Conservation (phyloP, 306 rosid genomes). For the Gillenia trifoliata region DNA sequence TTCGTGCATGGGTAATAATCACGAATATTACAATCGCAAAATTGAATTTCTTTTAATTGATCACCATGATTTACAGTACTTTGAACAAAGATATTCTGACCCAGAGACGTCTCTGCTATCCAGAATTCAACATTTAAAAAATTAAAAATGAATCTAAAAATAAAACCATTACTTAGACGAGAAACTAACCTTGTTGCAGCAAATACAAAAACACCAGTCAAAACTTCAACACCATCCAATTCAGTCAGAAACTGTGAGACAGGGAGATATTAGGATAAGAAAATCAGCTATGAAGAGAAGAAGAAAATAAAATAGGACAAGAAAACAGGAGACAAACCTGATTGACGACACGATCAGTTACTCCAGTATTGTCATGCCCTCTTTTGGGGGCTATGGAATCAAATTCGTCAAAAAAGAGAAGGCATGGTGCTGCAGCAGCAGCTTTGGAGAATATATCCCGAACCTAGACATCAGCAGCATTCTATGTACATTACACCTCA, state of each 20-base stretch:
- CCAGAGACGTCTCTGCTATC: not conserved
- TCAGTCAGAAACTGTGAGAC: conserved; percentile 84
- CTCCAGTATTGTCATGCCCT: conserved; percentile 99
- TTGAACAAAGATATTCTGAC: not conserved
- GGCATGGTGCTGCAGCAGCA: conserved; percentile 93
- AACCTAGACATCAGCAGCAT: conserved; percentile 45
- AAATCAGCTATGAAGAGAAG: conserved; percentile 5
- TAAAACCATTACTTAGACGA: not conserved
- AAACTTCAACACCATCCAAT: conserved; percentile 91
- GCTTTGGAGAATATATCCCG: conserved; percentile 95
- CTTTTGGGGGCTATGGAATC: conserved; percentile 98
- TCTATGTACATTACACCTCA: not conserved
- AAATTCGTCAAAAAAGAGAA: conserved; percentile 92
- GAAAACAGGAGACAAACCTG: conserved; percentile 49
- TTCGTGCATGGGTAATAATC: not conserved
- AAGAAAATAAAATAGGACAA: not conserved
- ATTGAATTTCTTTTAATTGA: not conserved
- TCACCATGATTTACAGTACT: not conserved
- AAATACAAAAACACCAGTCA: conserved; percentile 94
- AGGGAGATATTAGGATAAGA: conserved; percentile 28
- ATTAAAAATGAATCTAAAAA: not conserved
- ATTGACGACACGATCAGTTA: conserved; percentile 95
- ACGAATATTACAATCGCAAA: not conserved
- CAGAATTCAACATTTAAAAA: not conserved
- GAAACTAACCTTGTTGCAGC: conserved; percentile 94